Percentiles rank a stretch among this genome's conserved stretches.
Evolutionary conservation across 2,329 filamentous ascomycete species (phyloP).

Genomic region (Orbilia brochopaga): DNA sequence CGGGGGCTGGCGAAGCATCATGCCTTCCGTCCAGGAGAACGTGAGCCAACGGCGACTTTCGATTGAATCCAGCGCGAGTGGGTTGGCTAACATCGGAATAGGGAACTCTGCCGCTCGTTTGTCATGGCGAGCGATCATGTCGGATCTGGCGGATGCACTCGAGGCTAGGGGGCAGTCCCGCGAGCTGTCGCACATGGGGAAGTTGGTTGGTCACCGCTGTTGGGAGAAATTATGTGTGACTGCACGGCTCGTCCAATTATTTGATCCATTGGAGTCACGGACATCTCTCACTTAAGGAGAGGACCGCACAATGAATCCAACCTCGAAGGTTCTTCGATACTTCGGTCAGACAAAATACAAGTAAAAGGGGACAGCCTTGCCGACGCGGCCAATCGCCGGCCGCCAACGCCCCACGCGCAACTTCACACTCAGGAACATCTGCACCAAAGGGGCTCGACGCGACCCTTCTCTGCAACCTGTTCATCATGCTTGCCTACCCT

Average conservation of each 20-base stretch:
- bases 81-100: constrained; percentile 17
- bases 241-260: background rate
- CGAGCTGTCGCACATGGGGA: background rate
- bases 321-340: background rate
- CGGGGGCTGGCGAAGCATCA: constrained; percentile 10
- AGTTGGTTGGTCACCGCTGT: background rate
- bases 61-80: constrained; percentile 10
- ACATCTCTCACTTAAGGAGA: background rate
- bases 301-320: background rate
- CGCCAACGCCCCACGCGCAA: constrained; percentile 30
- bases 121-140: background rate
- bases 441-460: constrained; percentile 8
- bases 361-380: constrained; percentile 18
- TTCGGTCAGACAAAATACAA: constrained; percentile 24
- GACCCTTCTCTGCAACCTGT: constrained; percentile 22
- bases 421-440: background rate
- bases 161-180: constrained; percentile 7
- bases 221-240: constrained; percentile 14
- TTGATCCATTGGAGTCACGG: background rate
- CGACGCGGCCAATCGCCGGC: constrained; percentile 37
- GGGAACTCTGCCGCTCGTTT: constrained; percentile 36
- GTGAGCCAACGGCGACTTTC: constrained; percentile 48
- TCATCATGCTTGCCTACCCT: constrained; percentile 28
- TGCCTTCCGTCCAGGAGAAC: constrained; percentile 25
- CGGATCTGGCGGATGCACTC: background rate